These are phyloP conservation scores for Monosporascus cannonballus DNA, from an alignment of 2,329 filamentous ascomycete genomes.

Conservation along the genomic window DNA sequence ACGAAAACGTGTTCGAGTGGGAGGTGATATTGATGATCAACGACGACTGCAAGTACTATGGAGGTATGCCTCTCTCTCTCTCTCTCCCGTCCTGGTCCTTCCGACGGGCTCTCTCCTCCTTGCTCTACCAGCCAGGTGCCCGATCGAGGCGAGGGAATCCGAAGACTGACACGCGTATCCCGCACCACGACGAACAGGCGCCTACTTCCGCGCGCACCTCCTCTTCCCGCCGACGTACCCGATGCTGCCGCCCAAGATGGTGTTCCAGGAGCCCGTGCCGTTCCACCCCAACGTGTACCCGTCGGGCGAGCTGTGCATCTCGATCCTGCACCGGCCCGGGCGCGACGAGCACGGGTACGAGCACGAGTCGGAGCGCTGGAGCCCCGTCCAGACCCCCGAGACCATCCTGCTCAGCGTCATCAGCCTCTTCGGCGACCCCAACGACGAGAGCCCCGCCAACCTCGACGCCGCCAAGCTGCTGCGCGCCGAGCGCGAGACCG, in stretches of 20 bases:
- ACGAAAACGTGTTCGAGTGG: slow-evolving; percentile 92
- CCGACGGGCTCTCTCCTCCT: not conserved
- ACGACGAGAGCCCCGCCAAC: slow-evolving; percentile 93
- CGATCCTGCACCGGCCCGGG: slow-evolving; percentile 90
- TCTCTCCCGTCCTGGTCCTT: not conserved
- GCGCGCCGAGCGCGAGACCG: slow-evolving; percentile 65
- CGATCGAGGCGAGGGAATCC: not conserved
- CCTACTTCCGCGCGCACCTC: slow-evolving; percentile 83
- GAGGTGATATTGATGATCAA: slow-evolving; percentile 99
- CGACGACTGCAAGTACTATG: slow-evolving; percentile 89
- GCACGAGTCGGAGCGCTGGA: slow-evolving; percentile 83
- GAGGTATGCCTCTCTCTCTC: slow-evolving; percentile 51
- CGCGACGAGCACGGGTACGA: slow-evolving; percentile 96
- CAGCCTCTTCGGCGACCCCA: slow-evolving; percentile 84
- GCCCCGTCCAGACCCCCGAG: slow-evolving; percentile 89
- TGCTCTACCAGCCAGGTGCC: not conserved
- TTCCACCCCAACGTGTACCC: slow-evolving; percentile 96
- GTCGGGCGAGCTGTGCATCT: slow-evolving; percentile 87
- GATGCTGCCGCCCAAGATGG: slow-evolving; percentile 79
- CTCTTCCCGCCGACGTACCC: slow-evolving; percentile 83
- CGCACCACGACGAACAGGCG: slow-evolving; percentile 49
- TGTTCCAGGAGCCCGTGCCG: slow-evolving; percentile 73
- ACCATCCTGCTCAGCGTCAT: slow-evolving; percentile 90
- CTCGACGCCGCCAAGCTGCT: slow-evolving; percentile 86
- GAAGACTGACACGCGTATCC: not conserved